Percentiles rank a stretch among this genome's conserved stretches.
These are phyloP conservation scores for Dactylis glomerata DNA, from an alignment of 176 grass and related monocot species.

Conservation along the genomic window DNA sequence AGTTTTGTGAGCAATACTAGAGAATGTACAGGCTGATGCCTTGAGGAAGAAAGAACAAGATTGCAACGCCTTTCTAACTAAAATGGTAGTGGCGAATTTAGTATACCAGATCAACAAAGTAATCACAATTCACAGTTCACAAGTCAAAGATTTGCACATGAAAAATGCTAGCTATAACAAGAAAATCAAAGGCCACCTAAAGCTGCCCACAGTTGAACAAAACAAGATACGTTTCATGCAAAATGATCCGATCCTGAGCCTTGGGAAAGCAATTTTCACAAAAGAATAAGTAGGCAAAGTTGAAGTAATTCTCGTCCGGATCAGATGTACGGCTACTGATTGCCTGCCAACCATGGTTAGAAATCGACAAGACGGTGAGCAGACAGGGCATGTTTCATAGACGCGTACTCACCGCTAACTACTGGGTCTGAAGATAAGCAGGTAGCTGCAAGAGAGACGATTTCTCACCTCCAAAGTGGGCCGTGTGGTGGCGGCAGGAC, in stretches of 20 bases:
- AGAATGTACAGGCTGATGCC: background rate
- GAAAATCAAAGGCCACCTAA: background rate
- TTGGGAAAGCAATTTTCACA: background rate
- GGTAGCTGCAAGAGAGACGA: background rate
- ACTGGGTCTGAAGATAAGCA: background rate
- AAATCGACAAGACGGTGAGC: background rate
- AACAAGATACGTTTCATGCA: background rate
- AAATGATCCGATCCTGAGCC: background rate
- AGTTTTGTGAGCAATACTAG: background rate
- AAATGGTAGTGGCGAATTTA: background rate
- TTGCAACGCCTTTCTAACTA: background rate
- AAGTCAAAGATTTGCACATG: background rate
- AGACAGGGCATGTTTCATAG: background rate
- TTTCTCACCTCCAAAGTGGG: conserved; percentile 61
- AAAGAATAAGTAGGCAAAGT: background rate
- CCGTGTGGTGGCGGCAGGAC: conserved; percentile 60
- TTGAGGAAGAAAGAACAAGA: background rate
- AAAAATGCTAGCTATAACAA: conserved; percentile 1
- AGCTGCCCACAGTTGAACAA: background rate
- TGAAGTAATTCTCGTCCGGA: background rate
- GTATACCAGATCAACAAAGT: background rate
- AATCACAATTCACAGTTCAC: background rate
- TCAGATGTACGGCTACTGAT: background rate
- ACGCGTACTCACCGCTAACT: background rate
- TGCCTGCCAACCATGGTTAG: background rate